These are phyloP conservation scores for Penicillium simplicissimum DNA, from an alignment of 495 filamentous ascomycete species.

Conservation along the genomic window DNA sequence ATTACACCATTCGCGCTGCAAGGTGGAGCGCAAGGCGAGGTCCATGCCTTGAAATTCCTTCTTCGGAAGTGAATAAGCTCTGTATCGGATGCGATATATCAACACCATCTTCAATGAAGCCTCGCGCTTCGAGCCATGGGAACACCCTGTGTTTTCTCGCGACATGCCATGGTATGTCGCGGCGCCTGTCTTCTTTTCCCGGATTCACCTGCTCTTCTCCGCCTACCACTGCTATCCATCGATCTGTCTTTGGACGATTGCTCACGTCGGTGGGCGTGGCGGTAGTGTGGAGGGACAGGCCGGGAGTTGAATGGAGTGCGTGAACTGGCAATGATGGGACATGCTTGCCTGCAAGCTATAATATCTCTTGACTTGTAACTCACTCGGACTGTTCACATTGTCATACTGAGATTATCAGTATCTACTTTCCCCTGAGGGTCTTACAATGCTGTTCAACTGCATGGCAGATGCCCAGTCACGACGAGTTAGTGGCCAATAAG, in stretches of 20 bases:
- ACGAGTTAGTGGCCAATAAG: too few species aligned
- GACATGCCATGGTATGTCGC: slow-evolving; percentile 5
- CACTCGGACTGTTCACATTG: too few species aligned
- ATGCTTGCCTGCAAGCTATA: slow-evolving; percentile 3
- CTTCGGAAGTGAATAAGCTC: slow-evolving; percentile 49
- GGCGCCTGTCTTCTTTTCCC: slow-evolving; percentile 13
- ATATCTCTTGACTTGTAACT: too few species aligned
- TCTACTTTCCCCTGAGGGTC: too few species aligned
- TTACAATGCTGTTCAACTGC: too few species aligned
- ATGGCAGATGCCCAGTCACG: too few species aligned
- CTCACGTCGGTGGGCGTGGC: slow-evolving; percentile 26
- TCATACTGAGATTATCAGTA: too few species aligned
- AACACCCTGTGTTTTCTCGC: slow-evolving; percentile 4
- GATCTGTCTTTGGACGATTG: slow-evolving; percentile 27
- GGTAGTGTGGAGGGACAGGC: slow-evolving; percentile 9
- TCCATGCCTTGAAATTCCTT: slow-evolving; percentile 55
- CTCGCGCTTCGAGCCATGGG: slow-evolving; percentile 9
- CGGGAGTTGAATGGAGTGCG: slow-evolving; percentile 15
- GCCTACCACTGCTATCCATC: slow-evolving; percentile 13
- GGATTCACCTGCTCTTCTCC: slow-evolving; percentile 13
- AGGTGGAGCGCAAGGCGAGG: slow-evolving; percentile 61
- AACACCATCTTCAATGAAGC: slow-evolving; percentile 28
- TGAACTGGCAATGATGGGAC: slow-evolving; percentile 27
- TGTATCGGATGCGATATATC: slow-evolving; percentile 62
- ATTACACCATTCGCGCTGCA: slow-evolving; percentile 45